Base-by-base conservation (phyloP, 164 flowering plant genomes). In the Litsea cubeba region DNA sequence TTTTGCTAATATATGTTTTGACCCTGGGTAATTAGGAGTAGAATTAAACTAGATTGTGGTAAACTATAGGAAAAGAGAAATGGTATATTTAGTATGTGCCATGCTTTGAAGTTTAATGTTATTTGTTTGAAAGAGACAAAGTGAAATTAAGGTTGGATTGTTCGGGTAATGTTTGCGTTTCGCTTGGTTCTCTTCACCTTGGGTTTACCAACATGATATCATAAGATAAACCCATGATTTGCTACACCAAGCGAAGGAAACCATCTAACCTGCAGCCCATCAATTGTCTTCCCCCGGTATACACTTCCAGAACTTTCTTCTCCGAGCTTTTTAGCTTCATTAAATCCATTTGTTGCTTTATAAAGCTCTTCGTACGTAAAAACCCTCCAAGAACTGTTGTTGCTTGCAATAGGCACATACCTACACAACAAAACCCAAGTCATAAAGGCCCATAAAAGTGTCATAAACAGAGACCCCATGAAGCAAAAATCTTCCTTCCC, bases 221-320 rank as follows among this genome's bases (percentile, higher is more conserved):
- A 28, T 28, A 28, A 28, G 30, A 35, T 35, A 35, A 35, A 35
- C 40, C 40, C 40, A 35, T 35, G 40, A 35, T 28, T 28, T 28
- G 30, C 4, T 28, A 28, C 30, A 28, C 17, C 57, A 35, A 73
- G 73, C 60, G 2, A n/a, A n/a, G 62, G 70, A 54, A 60, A 58
- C 70, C 40, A 60, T 24, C 12, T 70, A 78, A 89, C 96, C 90
- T 91, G 89, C 72, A 86, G 90, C 8, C 96, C 96, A 79, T 91
- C 93, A 67, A 69, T 65, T 3, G 91, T 86, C 77, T 85, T 87
- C 15, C 96, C 96, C 92, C 89, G 87, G 54, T 89, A 89, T 4
- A 89, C 96, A 81, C 96, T 88, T 17, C 96, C 96, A 79, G 89
- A 91, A 12, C 96, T 92, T 46, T 92, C 96, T 83, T 89, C 92